phyloP scores from a whole-genome alignment of 148 eudicot species.

The Amaranthus palmeri region DNA sequence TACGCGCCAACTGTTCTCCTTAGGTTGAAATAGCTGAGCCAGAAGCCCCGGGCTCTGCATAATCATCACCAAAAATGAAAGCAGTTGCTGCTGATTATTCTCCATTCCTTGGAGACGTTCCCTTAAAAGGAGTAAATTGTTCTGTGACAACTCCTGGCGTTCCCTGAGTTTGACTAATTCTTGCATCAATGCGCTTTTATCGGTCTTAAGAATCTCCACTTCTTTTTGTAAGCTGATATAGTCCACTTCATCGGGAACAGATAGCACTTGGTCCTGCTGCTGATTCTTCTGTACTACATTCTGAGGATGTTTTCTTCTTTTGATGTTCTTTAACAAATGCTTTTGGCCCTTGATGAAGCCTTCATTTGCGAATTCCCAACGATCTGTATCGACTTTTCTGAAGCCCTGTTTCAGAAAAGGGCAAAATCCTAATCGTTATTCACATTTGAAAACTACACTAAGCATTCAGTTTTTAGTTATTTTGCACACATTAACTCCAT shows the following conservation, averaged over 20 bases:
- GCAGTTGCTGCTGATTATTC: constrained; percentile 74
- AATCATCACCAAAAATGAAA: constrained; percentile 79
- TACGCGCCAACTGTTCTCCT: constrained; percentile 52
- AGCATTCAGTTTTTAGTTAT: too few species aligned
- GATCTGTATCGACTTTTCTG: constrained; percentile 70
- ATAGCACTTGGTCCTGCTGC: constrained; percentile 24
- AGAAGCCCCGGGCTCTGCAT: constrained; percentile 75
- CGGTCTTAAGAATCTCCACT: constrained; percentile 68
- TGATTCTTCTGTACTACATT: constrained; percentile 26
- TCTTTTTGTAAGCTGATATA: constrained; percentile 45
- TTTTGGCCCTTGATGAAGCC: constrained; percentile 65
- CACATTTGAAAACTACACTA: too few species aligned
- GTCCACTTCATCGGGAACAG: constrained; percentile 34
- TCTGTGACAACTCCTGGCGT: constrained; percentile 57
- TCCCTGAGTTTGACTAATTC: constrained; percentile 59
- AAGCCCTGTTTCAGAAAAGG: constrained; percentile 50
- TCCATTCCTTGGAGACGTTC: constrained; percentile 82
- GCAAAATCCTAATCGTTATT: background rate
- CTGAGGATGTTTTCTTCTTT: constrained; percentile 56
- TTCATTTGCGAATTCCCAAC: constrained; percentile 69
- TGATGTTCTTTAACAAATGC: constrained; percentile 54
- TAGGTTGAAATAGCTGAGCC: constrained; percentile 55
- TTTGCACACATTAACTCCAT: too few species aligned
- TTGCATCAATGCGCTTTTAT: constrained; percentile 52
- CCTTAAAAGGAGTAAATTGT: constrained; percentile 44